Evolutionary conservation across 2,329 filamentous ascomycete species (phyloP), one percentile per base, ranked within the genome.

Genomic region (Colletotrichum sansevieriae): DNA sequence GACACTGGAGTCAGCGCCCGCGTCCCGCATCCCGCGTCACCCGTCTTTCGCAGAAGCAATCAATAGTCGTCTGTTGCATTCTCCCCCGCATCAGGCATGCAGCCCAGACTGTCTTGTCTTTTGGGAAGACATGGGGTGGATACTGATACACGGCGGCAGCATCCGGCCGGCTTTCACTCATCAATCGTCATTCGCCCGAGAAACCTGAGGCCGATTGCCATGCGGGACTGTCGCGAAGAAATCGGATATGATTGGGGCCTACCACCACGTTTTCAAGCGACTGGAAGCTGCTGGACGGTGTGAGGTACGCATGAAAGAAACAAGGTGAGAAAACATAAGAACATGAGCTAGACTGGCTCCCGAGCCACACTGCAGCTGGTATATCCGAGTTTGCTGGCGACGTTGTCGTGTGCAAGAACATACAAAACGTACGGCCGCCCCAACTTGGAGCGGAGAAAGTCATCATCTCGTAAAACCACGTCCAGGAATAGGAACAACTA

Each of bases 21-120:
- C 44, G 9, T 39, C 44, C 57, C 49, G 49, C 49, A 52, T 51
- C 43, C 43, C 44, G 44, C 44, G 11, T 46, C 47, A 18, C 47
- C 29, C 29, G n/a, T 41, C 35, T 41, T 64, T n/a, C 9, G 43
- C 54, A 39, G 37, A 9, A 47, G 57, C 57, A 51, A 41, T 51
- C 57, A 51, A 55, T n/a, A 13, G 43, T 29, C 57, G 33, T 25
- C n/a, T 29, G 60, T 49, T 22, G 39, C 59, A 62, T 52, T 8
- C 29, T 58, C 46, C 65, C 58, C 60, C 61, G 61, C 61, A 65
- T 68, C 13, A 44, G n/a, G 29, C 29, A 51, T 51, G 29, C 49
- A 54, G 22, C 25, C 51, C 52, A 10, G 41, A 18, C 25, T 33
- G 13, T 12, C 47, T 47, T 12, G 29, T 29, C 39, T 46, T 18